Percentiles rank a stretch among this genome's conserved stretches.
Evolutionary conservation across 2,329 filamentous ascomycete genomes (phyloP).

Genomic region (Metarhizium sp.): DNA sequence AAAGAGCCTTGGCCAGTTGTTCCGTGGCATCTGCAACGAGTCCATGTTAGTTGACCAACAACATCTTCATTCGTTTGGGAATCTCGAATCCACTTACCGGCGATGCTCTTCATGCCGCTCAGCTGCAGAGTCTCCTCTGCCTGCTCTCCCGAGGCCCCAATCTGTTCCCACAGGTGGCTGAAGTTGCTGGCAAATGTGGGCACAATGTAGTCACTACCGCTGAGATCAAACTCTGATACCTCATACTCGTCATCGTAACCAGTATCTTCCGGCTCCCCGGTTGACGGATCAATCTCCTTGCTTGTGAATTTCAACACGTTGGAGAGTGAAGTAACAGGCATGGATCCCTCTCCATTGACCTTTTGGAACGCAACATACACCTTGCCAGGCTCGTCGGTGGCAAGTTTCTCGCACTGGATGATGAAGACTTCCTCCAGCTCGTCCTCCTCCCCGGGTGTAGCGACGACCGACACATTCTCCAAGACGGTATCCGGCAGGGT

Average conservation of each 20-base stretch:
- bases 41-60: slow-evolving; percentile 13
- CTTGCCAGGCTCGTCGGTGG: slow-evolving; percentile 79
- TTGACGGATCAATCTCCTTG: slow-evolving; percentile 95
- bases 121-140: slow-evolving; percentile 86
- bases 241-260: slow-evolving; percentile 98
- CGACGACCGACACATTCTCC: slow-evolving; percentile 78
- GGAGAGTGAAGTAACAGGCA: slow-evolving; percentile 73
- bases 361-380: slow-evolving; percentile 95
- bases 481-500: slow-evolving; percentile 85
- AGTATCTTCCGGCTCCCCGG: slow-evolving; percentile 80
- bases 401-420: slow-evolving; percentile 74
- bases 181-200: slow-evolving; percentile 93
- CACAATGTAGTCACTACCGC: slow-evolving; percentile 86
- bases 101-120: slow-evolving; percentile 81
- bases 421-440: slow-evolving; percentile 88
- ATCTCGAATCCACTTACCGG: slow-evolving; percentile 50
- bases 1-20: slow-evolving; percentile 75
- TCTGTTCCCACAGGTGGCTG: slow-evolving; percentile 89
- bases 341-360: slow-evolving; percentile 61
- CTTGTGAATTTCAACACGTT: slow-evolving; percentile 95
- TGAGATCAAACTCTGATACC: slow-evolving; percentile 84
- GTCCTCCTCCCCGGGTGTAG: slow-evolving; percentile 72
- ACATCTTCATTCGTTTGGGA: background rate
- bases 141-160: slow-evolving; percentile 80
- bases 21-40: slow-evolving; percentile 73